Conservation (phyloP, 257 asterid genomes). For the Dorcoceras hygrometricum region DNA sequence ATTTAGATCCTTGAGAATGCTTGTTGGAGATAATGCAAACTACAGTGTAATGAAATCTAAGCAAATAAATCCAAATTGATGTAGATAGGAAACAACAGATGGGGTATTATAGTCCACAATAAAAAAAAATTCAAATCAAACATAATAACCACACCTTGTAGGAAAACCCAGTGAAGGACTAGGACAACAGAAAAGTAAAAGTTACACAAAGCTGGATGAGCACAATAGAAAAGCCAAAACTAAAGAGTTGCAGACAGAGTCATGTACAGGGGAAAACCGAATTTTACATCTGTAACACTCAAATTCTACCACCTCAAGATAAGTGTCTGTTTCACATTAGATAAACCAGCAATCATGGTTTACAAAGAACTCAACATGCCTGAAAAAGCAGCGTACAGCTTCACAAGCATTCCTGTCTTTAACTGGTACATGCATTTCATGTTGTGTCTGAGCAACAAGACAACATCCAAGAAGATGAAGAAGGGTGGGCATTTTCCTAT, state of each 20-base stretch:
- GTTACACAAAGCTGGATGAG: slow-evolving; percentile 15
- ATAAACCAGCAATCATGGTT: slow-evolving; percentile 14
- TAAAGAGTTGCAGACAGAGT: slow-evolving; percentile 15
- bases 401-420: slow-evolving; percentile 74
- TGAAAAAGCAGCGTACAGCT: slow-evolving; percentile 83
- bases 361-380: slow-evolving; percentile 37
- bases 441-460: slow-evolving; percentile 73
- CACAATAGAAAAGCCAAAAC: slow-evolving; percentile 16
- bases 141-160: slow-evolving; percentile 19
- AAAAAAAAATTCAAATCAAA: slow-evolving; percentile 11
- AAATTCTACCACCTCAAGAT: slow-evolving; percentile 8
- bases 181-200: background rate
- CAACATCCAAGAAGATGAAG: slow-evolving; percentile 96
- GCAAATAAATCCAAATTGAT: slow-evolving; percentile 5
- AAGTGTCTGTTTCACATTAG: slow-evolving; percentile 7
- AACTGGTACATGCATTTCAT: slow-evolving; percentile 47
- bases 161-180: slow-evolving; percentile 9
- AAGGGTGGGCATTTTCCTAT: slow-evolving; percentile 55
- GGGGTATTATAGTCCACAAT: background rate
- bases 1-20: slow-evolving; percentile 10
- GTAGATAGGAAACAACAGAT: background rate
- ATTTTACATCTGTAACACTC: slow-evolving; percentile 9
- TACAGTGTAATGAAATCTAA: slow-evolving; percentile 21
- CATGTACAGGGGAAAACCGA: slow-evolving; percentile 3
- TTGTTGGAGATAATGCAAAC: slow-evolving; percentile 6